These are phyloP conservation scores for Pyrenochaeta sp. DNA, from an alignment of 2,329 filamentous ascomycete species.

Conservation along the genomic window DNA sequence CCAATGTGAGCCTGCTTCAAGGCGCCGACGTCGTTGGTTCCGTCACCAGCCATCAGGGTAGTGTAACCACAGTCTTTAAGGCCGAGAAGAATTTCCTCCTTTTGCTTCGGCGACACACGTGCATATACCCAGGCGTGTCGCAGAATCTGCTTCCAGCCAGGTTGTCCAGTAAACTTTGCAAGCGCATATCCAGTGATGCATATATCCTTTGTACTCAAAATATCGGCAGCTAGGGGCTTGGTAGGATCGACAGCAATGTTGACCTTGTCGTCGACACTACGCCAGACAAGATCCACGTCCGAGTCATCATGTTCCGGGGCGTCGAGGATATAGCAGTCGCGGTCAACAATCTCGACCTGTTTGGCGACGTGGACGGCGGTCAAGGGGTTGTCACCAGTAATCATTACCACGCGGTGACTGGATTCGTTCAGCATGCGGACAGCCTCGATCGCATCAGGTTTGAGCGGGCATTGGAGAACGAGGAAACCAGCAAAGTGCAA, in stretches of 20 bases:
- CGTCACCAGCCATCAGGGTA: slow-evolving; percentile 97
- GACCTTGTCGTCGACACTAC: slow-evolving; percentile 89
- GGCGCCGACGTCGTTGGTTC: slow-evolving; percentile 97
- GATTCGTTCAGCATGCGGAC: slow-evolving; percentile 98
- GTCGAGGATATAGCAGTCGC: slow-evolving; percentile 92
- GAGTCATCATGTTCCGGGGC: slow-evolving; percentile 88
- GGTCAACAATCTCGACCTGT: slow-evolving; percentile 96
- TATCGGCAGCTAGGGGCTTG: slow-evolving; percentile 79
- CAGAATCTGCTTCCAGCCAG: slow-evolving; percentile 78
- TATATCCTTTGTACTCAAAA: slow-evolving; percentile 86
- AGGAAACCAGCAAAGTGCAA: slow-evolving; percentile 94
- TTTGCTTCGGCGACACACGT: slow-evolving; percentile 97
- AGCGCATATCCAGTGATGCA: slow-evolving; percentile 96
- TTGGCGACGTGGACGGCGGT: slow-evolving; percentile 95
- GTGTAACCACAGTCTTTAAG: slow-evolving; percentile 97
- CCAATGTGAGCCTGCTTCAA: slow-evolving; percentile 98
- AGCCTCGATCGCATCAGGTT: slow-evolving; percentile 92
- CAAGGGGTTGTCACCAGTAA: slow-evolving; percentile 96
- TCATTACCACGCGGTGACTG: slow-evolving; percentile 98
- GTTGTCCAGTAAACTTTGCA: slow-evolving; percentile 83
- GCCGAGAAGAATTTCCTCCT: slow-evolving; percentile 96
- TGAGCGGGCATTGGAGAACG: slow-evolving; percentile 92
- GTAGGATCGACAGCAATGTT: slow-evolving; percentile 86
- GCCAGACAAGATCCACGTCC: slow-evolving; percentile 87
- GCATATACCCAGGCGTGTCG: slow-evolving; percentile 97